Base-by-base conservation (phyloP, 2,329 filamentous ascomycete genomes). In the Epichloe hybrida region DNA sequence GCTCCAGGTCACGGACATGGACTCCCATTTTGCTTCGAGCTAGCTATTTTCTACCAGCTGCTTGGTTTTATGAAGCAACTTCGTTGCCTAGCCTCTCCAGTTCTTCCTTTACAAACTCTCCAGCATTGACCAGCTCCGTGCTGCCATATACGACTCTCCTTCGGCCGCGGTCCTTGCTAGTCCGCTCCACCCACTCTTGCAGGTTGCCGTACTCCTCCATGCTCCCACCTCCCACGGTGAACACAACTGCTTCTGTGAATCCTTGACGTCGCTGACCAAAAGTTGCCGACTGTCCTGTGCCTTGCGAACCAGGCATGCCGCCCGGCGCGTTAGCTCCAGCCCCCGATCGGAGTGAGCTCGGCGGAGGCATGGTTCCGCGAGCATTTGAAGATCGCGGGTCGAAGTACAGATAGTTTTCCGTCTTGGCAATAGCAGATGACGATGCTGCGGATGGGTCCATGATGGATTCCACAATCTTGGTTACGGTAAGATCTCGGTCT, bases 181-280 rank as follows among this genome's bases (percentile, higher is more conserved):
- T 89, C 56, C 91, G 77, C 65, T 80, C 81, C 5, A 91, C 88
- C 93, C 93, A 98, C 63, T 97, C 93, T 64, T 95, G 88, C 64
- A 98, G 66, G 67, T 98, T 98, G 20, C 90, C 91, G 64, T 97
- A 98, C 66, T 98, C 93, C 59, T 98, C 93, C 87, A 98, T 97
- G 64, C 89, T 96, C 41, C 93, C 93, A 45, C 94, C 93, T 4
- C 93, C 93, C 3, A 94, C 88, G 0, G 88, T 91, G 63, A 96
- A 95, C n/a, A 95, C 88, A 50, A 95, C 84, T 1, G 88, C 87
- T 61, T 95, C 90, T 46, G 81, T 86, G 67, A 91, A 96, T 0
- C 88, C 89, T 62, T 95, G 90, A 50, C 91, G 75, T 53, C 89
- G 73, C 68, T 97, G 91, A 1, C 91, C 93, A 66, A 97, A 97